Conservation (phyloP, 2,329 filamentous ascomycete genomes). For the Remersonia thermophila region DNA sequence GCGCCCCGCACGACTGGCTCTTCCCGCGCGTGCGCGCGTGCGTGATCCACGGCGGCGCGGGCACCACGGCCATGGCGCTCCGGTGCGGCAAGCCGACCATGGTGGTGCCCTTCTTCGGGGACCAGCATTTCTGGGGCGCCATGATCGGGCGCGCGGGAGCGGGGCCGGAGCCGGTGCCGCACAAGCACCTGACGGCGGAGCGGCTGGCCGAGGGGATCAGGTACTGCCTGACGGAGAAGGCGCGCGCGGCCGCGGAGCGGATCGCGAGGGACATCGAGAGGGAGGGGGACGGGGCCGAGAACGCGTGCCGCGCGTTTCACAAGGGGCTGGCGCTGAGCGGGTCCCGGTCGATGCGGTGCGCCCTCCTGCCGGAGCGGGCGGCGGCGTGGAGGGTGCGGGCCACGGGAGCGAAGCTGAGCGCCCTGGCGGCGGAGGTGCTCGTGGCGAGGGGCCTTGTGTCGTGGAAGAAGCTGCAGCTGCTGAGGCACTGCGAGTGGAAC, state of each 20-base stretch:
- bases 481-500: slow-evolving; percentile 62
- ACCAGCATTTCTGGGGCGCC: slow-evolving; percentile 66
- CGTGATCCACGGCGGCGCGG: slow-evolving; percentile 67
- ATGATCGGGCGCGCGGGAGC: slow-evolving; percentile 54
- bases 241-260: slow-evolving; percentile 41
- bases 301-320: slow-evolving; percentile 58
- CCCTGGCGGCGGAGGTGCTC: slow-evolving; percentile 53
- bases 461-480: slow-evolving; percentile 50
- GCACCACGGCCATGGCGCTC: slow-evolving; percentile 62
- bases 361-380: slow-evolving; percentile 48
- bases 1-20: slow-evolving; percentile 66
- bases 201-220: slow-evolving; percentile 58
- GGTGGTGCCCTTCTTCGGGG: slow-evolving; percentile 69
- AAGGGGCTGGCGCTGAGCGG: slow-evolving; percentile 41
- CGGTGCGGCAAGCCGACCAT: slow-evolving; percentile 61
- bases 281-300: slow-evolving; percentile 56
- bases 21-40: slow-evolving; percentile 55
- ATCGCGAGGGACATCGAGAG: slow-evolving; percentile 49
- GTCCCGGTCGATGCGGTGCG: slow-evolving; percentile 49
- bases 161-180: slow-evolving; percentile 54
- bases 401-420: slow-evolving; percentile 46
- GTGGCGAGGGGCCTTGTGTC: slow-evolving; percentile 47
- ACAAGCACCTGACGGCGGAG: slow-evolving; percentile 52
- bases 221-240: slow-evolving; percentile 51
- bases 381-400: slow-evolving; percentile 51